A percentile compares a stretch with the other conserved stretches of the same genome.
These are phyloP conservation scores for Posidonia oceanica DNA, from an alignment of 116 monocot genomes.

Conservation along the genomic window DNA sequence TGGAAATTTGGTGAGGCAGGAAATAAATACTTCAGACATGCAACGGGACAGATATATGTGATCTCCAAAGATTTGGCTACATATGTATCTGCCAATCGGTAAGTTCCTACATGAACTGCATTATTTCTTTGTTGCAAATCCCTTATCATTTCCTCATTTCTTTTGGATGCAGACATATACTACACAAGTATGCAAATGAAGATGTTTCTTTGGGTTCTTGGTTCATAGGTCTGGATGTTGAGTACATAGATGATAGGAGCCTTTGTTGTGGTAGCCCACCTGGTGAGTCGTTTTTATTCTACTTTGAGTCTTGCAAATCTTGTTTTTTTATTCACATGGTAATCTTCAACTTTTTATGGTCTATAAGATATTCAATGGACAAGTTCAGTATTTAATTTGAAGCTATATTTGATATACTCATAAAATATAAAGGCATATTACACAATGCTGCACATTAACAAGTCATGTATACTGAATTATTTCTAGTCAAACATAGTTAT, in stretches of 20 bases:
- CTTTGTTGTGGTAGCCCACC: constrained; percentile 83
- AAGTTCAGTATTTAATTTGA: too few species aligned
- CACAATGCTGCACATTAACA: too few species aligned
- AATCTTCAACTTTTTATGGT: not conserved
- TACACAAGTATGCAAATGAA: constrained; percentile 81
- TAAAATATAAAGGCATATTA: too few species aligned
- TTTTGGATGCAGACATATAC: constrained; percentile 37
- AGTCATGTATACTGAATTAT: too few species aligned
- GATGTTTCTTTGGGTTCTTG: constrained; percentile 81
- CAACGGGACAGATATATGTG: constrained; percentile 88
- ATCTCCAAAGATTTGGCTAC: constrained; percentile 87
- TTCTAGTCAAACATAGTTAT: too few species aligned
- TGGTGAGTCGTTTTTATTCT: constrained; percentile 20
- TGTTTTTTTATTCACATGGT: not conserved
- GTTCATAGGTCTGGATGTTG: constrained; percentile 84
- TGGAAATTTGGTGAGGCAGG: constrained; percentile 97
- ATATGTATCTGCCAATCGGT: constrained; percentile 80
- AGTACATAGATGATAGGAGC: constrained; percentile 68
- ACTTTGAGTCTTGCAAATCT: too few species aligned
- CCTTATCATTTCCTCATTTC: too few species aligned
- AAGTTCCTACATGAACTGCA: not conserved
- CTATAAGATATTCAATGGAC: too few species aligned
- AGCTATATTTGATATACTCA: too few species aligned
- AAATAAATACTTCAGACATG: constrained; percentile 91
- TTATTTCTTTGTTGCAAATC: too few species aligned